Evolutionary conservation across 257 asterid species (phyloP).

Genomic region (Lavandula angustifolia): DNA sequence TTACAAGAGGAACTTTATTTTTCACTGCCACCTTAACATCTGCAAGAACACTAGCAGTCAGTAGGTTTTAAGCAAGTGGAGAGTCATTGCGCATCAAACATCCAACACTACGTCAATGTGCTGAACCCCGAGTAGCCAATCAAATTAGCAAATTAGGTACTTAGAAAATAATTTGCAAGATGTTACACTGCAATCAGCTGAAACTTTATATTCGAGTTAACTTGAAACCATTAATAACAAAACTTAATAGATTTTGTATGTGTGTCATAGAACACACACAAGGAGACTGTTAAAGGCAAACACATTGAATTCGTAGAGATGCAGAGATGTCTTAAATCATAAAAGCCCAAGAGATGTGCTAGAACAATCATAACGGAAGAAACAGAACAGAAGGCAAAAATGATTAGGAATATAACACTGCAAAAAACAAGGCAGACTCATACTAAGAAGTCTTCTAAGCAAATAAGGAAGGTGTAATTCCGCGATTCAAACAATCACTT

Average conservation of each 20-base stretch:
- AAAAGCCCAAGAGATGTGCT: background rate
- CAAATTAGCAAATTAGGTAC: background rate
- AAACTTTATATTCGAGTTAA: conserved; percentile 13
- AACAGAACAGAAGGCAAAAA: background rate
- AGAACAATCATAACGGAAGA: conserved; percentile 4
- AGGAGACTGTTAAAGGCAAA: conserved; percentile 4
- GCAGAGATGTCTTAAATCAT: background rate
- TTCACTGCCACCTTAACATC: conserved; percentile 90
- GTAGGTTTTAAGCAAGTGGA: conserved; percentile 6
- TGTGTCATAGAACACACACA: conserved; percentile 3
- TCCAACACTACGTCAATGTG: background rate
- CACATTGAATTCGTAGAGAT: conserved; percentile 14
- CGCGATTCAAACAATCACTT: conserved; percentile 11
- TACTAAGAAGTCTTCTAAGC: background rate
- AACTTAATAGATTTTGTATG: conserved; percentile 4
- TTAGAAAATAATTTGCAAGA: background rate
- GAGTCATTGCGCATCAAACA: conserved; percentile 18
- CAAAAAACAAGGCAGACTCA: background rate
- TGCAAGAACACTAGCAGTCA: conserved; percentile 47
- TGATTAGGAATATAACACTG: background rate
- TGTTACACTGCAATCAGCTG: conserved; percentile 14
- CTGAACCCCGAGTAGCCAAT: conserved; percentile 5
- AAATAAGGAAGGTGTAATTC: conserved; percentile 6
- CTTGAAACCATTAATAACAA: conserved; percentile 15
- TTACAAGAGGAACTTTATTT: conserved; percentile 96